Evolutionary conservation across 1,284 basidiomycete genomes (phyloP).

Genomic region (Melampsora americana): DNA sequence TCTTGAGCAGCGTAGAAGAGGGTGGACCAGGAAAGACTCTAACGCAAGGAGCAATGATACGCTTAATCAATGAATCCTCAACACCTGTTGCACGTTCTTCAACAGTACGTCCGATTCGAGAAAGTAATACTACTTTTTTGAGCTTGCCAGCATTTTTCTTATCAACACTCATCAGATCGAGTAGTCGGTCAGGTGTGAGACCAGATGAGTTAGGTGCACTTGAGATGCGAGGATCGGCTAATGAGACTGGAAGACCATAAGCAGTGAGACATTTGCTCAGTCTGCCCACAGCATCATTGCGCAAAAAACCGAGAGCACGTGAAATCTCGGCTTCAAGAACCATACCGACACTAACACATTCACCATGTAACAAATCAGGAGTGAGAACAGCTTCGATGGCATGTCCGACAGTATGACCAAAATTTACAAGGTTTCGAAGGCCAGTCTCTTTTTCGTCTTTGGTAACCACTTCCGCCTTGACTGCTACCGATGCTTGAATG

Average conservation of each 20-base stretch:
- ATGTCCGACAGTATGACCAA: constrained; percentile 92
- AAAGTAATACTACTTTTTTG: constrained; percentile 91
- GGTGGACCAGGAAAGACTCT: constrained; percentile 70
- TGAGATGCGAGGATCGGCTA: constrained; percentile 70
- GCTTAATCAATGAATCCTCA: constrained; percentile 71
- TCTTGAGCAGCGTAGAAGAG: constrained; percentile 62
- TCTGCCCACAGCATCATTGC: constrained; percentile 83
- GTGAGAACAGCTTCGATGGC: constrained; percentile 91
- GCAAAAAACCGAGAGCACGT: constrained; percentile 75
- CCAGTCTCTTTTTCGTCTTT: constrained; percentile 92
- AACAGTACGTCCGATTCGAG: constrained; percentile 82
- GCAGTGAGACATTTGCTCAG: constrained; percentile 76
- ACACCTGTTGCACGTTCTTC: constrained; percentile 89
- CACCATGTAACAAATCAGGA: constrained; percentile 84
- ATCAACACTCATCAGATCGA: constrained; percentile 89
- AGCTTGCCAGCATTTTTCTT: constrained; percentile 89
- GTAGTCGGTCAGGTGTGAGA: constrained; percentile 74
- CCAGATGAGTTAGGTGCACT: constrained; percentile 57
- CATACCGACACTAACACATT: constrained; percentile 89
- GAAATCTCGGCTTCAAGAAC: constrained; percentile 88
- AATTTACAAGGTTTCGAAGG: constrained; percentile 92
- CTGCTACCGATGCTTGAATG: constrained; percentile 79
- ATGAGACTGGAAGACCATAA: constrained; percentile 78
- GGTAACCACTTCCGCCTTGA: constrained; percentile 92
- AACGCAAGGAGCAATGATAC: constrained; percentile 73